Conservation (phyloP, 352 stramenopile genomes). For the Phytopythium boreale region DNA sequence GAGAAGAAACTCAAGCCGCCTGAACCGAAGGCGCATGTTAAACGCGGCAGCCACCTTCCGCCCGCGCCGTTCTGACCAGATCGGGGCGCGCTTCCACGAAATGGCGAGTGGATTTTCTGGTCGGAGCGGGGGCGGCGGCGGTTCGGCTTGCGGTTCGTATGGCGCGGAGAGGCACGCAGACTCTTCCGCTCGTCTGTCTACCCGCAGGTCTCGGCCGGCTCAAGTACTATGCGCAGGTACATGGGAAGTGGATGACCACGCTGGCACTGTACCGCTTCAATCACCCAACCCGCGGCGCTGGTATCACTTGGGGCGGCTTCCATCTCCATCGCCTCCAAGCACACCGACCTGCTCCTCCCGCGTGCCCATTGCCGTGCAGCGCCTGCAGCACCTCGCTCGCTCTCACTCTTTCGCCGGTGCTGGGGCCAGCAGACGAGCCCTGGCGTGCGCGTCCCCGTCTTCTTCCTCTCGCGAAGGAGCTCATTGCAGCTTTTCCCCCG, state of each 20-base stretch:
- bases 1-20: neutral
- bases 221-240: neutral
- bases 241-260: neutral
- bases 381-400: no score
- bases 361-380: no score
- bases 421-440: neutral
- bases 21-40: neutral
- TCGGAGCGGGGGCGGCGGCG: neutral
- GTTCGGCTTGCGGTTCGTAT: neutral
- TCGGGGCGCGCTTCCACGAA: neutral
- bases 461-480: neutral
- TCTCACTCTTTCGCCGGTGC: no score
- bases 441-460: neutral
- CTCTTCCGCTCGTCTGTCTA: neutral
- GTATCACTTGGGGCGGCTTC: neutral
- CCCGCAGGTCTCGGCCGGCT: neutral
- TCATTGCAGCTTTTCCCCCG: neutral
- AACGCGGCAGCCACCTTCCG: no score
- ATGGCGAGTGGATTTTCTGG: neutral
- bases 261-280: neutral
- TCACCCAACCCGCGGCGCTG: constrained; percentile 3
- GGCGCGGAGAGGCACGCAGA: neutral
- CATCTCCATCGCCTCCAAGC: neutral
- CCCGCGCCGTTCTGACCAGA: neutral
- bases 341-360: neutral